A percentile compares a stretch with the other conserved stretches of the same genome.
phyloP scores from a whole-genome alignment of 2,329 filamentous ascomycete species.

The Cladobotryum protrusum region DNA sequence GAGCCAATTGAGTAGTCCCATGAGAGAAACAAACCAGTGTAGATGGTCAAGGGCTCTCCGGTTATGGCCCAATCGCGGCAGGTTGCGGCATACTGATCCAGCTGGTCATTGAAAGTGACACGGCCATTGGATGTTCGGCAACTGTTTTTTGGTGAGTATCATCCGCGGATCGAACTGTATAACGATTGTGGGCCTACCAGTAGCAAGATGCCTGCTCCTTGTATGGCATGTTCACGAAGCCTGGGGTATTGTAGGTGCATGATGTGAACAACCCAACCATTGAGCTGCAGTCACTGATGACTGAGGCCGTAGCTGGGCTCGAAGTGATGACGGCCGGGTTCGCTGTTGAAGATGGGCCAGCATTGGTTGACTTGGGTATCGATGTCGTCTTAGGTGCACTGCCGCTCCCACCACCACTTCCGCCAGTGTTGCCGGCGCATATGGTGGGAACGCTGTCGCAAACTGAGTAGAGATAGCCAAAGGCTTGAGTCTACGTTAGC shows the following conservation, averaged over 20 bases:
- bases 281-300: constrained; percentile 4
- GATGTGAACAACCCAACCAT: constrained; percentile 23
- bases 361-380: background rate
- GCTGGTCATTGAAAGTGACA: constrained; percentile 24
- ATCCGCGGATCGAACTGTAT: background rate
- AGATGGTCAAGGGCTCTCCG: constrained; percentile 21
- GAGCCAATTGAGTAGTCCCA: background rate
- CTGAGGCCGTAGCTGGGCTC: background rate
- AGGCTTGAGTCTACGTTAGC: constrained; percentile 16
- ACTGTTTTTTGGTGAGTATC: constrained; percentile 16
- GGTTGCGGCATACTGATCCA: constrained; percentile 25
- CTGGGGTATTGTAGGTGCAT: constrained; percentile 18
- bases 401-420: background rate
- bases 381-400: background rate
- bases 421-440: background rate
- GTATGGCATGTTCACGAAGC: constrained; percentile 21
- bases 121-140: constrained; percentile 16
- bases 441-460: constrained; percentile 12
- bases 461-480: constrained; percentile 20
- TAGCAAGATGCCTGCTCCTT: constrained; percentile 26
- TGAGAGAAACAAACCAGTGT: constrained; percentile 16
- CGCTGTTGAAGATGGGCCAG: background rate
- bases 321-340: background rate
- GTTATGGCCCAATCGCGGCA: constrained; percentile 25
- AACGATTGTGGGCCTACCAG: constrained; percentile 20